Evolutionary conservation across 345 rosid genomes (phyloP).

Genomic region (Firmiana major): DNA sequence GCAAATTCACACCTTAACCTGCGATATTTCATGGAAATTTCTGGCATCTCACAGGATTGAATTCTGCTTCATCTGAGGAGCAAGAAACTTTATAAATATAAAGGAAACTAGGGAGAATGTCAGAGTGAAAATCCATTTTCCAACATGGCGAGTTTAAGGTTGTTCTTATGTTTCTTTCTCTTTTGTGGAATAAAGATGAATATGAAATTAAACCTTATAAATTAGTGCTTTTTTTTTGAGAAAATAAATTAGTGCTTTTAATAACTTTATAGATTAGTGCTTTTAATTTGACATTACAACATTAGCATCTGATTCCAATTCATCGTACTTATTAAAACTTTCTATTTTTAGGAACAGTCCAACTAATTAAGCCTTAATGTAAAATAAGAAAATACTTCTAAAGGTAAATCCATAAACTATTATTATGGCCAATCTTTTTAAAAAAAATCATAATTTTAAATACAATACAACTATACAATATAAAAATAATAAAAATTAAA

Average conservation of each 20-base stretch:
- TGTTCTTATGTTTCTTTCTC: not conserved
- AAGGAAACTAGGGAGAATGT: not conserved
- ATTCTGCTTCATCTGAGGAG: not conserved
- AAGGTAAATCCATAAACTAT: not conserved
- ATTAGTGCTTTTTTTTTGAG: too few relatives aligned
- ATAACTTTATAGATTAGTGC: too few relatives aligned
- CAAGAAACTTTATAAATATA: too few relatives aligned
- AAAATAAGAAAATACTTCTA: too few relatives aligned
- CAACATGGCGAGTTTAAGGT: constrained; percentile 6
- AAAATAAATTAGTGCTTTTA: too few relatives aligned
- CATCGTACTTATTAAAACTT: not conserved
- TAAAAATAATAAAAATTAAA: too few relatives aligned
- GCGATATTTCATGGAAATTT: not conserved
- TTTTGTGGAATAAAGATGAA: not conserved
- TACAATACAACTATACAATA: too few relatives aligned
- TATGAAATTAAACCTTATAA: too few relatives aligned
- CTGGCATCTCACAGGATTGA: not conserved
- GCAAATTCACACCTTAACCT: not conserved
- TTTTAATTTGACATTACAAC: too few relatives aligned
- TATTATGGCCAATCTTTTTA: not conserved
- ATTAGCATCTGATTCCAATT: not conserved
- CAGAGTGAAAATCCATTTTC: not conserved
- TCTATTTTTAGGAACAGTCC: too few relatives aligned
- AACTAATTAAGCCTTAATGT: too few relatives aligned
- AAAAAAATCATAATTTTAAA: too few relatives aligned